Conservation (phyloP, 73 alveolate species). For the Uronychia setigera region DNA sequence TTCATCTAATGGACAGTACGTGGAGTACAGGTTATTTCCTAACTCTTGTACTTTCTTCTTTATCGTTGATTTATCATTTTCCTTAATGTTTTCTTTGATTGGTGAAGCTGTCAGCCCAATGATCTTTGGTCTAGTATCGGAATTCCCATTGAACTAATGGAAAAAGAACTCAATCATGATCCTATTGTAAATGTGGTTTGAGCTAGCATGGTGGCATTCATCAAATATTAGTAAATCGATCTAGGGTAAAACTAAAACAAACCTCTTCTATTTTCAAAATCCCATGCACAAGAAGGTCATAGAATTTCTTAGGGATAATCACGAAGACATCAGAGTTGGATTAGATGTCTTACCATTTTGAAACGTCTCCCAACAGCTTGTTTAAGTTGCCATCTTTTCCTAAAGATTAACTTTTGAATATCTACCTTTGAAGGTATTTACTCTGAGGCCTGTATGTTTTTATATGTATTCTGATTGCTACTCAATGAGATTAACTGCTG, state of each 20-base stretch:
- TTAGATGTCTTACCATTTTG: slow-evolving; percentile 31
- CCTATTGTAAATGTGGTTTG: slow-evolving; percentile 67
- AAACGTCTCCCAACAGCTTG: slow-evolving; percentile 40
- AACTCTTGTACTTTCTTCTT: not conserved
- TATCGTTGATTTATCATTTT: not conserved
- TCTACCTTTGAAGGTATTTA: no score
- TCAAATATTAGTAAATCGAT: slow-evolving; percentile 72
- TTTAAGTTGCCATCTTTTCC: slow-evolving; percentile 66
- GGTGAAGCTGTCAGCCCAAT: slow-evolving; percentile 84
- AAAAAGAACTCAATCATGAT: slow-evolving; percentile 73
- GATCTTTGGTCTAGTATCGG: slow-evolving; percentile 46
- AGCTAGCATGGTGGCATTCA: slow-evolving; percentile 75
- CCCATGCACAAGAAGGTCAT: slow-evolving; percentile 70
- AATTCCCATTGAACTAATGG: slow-evolving; percentile 28
- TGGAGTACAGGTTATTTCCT: slow-evolving; percentile 28
- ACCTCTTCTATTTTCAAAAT: slow-evolving; percentile 50
- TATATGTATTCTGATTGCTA: slow-evolving; percentile 63
- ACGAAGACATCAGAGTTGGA: slow-evolving; percentile 57
- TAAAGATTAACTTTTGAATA: no score
- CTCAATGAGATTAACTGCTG: slow-evolving; percentile 38
- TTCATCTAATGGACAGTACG: not conserved
- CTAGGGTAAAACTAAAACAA: no score
- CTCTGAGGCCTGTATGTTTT: slow-evolving; percentile 41
- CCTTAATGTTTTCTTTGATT: slow-evolving; percentile 53
- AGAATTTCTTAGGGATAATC: slow-evolving; percentile 60